A percentile compares a stretch with the other conserved stretches of the same genome.
Evolutionary conservation across 1,284 basidiomycete genomes (phyloP).

Genomic region (Ganoderma resinaceum): DNA sequence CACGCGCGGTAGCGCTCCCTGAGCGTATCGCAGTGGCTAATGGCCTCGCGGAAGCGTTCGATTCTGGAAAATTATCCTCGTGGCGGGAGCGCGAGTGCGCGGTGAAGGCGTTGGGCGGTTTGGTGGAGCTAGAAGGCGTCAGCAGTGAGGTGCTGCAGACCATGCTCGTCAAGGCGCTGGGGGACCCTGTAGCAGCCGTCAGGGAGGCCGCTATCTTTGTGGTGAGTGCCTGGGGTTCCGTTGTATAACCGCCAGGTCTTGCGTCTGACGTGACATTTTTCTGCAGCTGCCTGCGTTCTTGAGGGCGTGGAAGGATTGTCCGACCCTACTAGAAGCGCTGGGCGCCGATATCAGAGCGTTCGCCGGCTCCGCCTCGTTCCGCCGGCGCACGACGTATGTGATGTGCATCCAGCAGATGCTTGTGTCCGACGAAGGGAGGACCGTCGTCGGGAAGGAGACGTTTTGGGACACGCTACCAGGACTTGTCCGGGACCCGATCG

Average conservation of each 20-base stretch:
- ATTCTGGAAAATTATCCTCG: slow-evolving; percentile 70
- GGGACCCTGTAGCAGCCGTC: slow-evolving; percentile 86
- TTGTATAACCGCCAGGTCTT: slow-evolving; percentile 24
- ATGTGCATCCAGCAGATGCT: slow-evolving; percentile 75
- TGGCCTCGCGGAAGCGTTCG: slow-evolving; percentile 46
- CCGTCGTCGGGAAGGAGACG: slow-evolving; percentile 58
- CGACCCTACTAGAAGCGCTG: slow-evolving; percentile 49
- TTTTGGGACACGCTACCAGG: slow-evolving; percentile 65
- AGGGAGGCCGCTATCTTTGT: slow-evolving; percentile 76
- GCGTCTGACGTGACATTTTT: slow-evolving; percentile 15
- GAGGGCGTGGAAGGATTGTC: slow-evolving; percentile 50
- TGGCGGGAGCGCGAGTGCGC: slow-evolving; percentile 88
- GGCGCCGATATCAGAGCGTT: slow-evolving; percentile 61
- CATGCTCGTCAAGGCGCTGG: slow-evolving; percentile 71
- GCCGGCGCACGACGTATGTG: slow-evolving; percentile 83
- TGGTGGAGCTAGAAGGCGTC: slow-evolving; percentile 41
- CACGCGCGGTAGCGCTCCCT: slow-evolving; percentile 58
- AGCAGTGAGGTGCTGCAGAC: slow-evolving; percentile 43
- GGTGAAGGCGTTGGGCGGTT: slow-evolving; percentile 58
- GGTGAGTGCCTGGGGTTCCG: slow-evolving; percentile 52
- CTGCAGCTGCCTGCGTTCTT: slow-evolving; percentile 63
- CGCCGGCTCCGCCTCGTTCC: slow-evolving; percentile 62
- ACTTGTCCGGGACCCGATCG: slow-evolving; percentile 75
- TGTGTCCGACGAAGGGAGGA: slow-evolving; percentile 45
- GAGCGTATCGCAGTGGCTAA: slow-evolving; percentile 61